Percentiles rank a stretch among this genome's conserved stretches.
phyloP scores from a whole-genome alignment of 2,329 filamentous ascomycete genomes.

The Helotiales sp. region DNA sequence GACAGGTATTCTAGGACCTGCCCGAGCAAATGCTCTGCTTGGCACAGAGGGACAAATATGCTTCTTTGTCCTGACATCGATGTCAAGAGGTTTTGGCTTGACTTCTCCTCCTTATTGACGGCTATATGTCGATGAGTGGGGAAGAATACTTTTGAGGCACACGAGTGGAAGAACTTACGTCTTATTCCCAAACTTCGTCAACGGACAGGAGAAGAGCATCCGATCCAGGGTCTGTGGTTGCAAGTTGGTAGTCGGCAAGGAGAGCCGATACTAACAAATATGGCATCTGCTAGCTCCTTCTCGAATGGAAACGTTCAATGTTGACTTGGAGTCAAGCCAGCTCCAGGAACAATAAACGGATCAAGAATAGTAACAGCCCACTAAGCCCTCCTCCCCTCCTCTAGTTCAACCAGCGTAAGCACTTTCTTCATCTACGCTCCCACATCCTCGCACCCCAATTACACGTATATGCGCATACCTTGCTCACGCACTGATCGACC shows the following conservation, averaged over 20 bases:
- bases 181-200: not conserved
- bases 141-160: too few relatives aligned
- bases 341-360: not conserved
- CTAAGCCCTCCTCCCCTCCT: not conserved
- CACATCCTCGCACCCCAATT: not conserved
- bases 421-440: not conserved
- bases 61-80: not conserved
- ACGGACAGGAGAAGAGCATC: not conserved
- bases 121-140: too few relatives aligned
- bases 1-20: not conserved
- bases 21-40: not conserved
- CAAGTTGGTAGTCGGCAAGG: not conserved
- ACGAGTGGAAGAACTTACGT: too few relatives aligned
- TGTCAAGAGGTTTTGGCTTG: not conserved
- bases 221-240: not conserved
- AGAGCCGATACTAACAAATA: not conserved
- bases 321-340: too few relatives aligned
- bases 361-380: not conserved
- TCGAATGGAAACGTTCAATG: too few relatives aligned
- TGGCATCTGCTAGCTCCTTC: not conserved
- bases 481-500: not conserved
- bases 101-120: not conserved
- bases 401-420: not conserved
- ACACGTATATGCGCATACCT: not conserved
- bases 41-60: not conserved